Base-by-base conservation (phyloP, 768 basidiomycete genomes). In the Leccinellum luteum region DNA sequence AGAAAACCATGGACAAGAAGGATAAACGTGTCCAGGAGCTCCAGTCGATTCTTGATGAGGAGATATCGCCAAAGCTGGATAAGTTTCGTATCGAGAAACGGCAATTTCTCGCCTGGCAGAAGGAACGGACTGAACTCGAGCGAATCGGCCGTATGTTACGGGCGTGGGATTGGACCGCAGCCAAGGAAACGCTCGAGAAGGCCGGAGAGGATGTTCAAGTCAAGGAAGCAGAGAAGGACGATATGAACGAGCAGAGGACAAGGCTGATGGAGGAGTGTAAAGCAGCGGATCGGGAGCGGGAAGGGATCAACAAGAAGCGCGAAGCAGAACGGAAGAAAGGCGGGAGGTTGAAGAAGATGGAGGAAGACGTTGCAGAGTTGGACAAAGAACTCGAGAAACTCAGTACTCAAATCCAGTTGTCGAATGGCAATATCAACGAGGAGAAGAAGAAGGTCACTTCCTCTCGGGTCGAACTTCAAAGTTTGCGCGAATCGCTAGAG, bases 1-100 rank as follows among this genome's bases (percentile, higher is more conserved):
- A 88, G 68, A 93, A 90, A 74, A 97, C 92, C 0, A 99, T 99
- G 89, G 81, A 81, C 25, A 98, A 96, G 81, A 98, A 98, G 76
- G 93, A 98, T 63, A 98, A 96, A 74, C 87, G 90, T 59, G 89
- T 98, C 14, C 86, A 91, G 56, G 95, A 98, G 73, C 86, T 97
- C 67, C 87, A 82, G 15, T 78, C 84, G 2, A 78, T 92, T 19
- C 83, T 98, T 25, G 73, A 76, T 0, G 94, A 98, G 71, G 97
- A 98, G 74, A 97, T 98, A 67, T 88, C 85, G 0, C 96, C 97
- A 1, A 98, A 98, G 69, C 79, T 98, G 44, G 89, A 98, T 67
- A 93, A 88, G 61, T 85, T 98, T 3, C 86, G 96, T 9, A 77
- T 78, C 19, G 93, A 99, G 76, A 98, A 97, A 69, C 84, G 92